Evolutionary conservation across 129 eudicot genomes (phyloP).

Genomic region (Artemisia annua): DNA sequence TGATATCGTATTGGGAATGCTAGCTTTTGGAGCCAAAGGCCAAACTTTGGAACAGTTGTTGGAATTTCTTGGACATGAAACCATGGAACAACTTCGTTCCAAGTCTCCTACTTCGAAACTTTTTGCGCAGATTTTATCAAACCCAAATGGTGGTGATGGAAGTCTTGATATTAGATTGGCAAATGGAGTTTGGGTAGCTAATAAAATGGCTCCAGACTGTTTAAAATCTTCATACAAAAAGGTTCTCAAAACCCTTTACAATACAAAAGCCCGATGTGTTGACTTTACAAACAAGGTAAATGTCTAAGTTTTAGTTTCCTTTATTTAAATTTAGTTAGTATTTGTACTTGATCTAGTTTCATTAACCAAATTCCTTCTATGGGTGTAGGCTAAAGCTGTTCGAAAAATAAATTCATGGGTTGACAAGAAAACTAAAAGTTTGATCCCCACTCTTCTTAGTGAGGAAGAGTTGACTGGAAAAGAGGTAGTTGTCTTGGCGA

Average conservation of each 20-base stretch:
- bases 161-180: not conserved
- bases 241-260: not conserved
- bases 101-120: not conserved
- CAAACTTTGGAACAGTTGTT: not conserved
- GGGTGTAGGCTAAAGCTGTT: not conserved
- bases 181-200: not conserved
- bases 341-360: not conserved
- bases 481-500: not conserved
- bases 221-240: not conserved
- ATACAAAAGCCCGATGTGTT: not conserved
- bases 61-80: constrained; percentile 8
- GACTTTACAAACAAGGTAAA: constrained; percentile 1
- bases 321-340: not conserved
- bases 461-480: not conserved
- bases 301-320: too few relatives aligned
- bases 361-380: not conserved
- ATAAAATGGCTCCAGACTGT: not conserved
- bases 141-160: not conserved
- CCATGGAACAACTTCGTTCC: not conserved
- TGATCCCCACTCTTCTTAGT: not conserved
- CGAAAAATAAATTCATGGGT: not conserved
- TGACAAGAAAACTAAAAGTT: not conserved
- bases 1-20: not conserved
- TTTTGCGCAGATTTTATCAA: not conserved
- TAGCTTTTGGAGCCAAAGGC: constrained; percentile 6